Evolutionary conservation across 495 filamentous ascomycete genomes (phyloP).

Genomic region (Talaromyces borbonicus): DNA sequence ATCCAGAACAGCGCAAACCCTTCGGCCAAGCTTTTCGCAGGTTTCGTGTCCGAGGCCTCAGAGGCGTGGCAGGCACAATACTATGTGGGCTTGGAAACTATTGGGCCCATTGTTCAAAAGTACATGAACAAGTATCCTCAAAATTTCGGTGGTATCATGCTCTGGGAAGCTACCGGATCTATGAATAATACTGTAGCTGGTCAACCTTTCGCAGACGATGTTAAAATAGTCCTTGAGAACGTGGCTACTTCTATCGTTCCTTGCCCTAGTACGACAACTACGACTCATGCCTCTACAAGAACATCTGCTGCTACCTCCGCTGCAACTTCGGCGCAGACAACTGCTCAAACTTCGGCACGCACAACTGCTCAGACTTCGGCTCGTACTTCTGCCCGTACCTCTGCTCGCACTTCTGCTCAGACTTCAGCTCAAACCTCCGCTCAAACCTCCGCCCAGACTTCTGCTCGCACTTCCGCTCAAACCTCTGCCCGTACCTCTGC

Average conservation of each 20-base stretch:
- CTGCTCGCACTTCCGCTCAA: conserved; percentile 13
- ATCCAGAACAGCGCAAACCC: conserved; percentile 46
- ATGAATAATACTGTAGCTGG: conserved; percentile 33
- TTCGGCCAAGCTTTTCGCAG: conserved; percentile 53
- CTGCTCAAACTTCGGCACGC: no score
- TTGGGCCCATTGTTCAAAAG: conserved; percentile 34
- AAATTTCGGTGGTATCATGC: conserved; percentile 60
- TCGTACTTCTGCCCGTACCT: conserved; percentile 6
- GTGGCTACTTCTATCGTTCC: conserved; percentile 13
- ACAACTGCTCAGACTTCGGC: no score
- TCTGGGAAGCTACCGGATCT: conserved; percentile 59
- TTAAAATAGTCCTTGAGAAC: conserved; percentile 32
- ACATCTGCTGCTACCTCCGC: no score
- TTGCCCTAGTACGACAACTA: no score
- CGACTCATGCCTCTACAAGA: no score
- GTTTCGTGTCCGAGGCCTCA: conserved; percentile 42
- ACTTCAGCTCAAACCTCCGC: no score
- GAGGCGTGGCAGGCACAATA: conserved; percentile 22
- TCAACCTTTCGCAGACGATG: conserved; percentile 28
- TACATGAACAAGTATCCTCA: conserved; percentile 39
- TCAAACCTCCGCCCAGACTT: conserved; percentile 5
- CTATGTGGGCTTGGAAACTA: conserved; percentile 42
- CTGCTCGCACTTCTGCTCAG: conserved; percentile 13
- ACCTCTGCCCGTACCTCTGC: no score
- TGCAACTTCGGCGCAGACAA: no score